These are phyloP conservation scores for Debaryomycetaceae sp. DNA, from an alignment of 1,139 yeast genomes.

Conservation along the genomic window DNA sequence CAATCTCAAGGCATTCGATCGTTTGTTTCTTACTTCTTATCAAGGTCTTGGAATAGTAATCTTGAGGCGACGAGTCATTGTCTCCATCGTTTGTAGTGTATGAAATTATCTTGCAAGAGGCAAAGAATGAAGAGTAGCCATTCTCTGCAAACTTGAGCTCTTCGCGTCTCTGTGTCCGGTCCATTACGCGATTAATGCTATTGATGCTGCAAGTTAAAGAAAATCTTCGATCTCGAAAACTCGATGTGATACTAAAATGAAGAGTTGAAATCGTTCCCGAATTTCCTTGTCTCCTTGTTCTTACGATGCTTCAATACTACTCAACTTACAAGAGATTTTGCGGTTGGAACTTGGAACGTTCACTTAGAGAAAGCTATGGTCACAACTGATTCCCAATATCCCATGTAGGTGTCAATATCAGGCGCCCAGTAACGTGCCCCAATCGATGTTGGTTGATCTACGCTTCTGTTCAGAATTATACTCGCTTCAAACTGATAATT, in stretches of 20 bases:
- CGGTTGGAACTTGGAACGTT: no score
- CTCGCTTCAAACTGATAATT: conserved; percentile 14
- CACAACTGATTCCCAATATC: conserved; percentile 57
- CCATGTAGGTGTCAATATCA: conserved; percentile 47
- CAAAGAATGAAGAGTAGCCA: neutral
- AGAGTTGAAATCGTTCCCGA: no score
- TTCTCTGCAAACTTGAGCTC: neutral
- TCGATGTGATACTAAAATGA: no score
- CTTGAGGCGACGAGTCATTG: neutral
- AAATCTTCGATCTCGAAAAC: no score
- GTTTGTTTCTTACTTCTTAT: neutral
- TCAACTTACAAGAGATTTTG: no score
- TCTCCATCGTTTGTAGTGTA: neutral
- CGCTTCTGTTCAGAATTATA: conserved; percentile 34
- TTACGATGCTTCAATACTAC: no score
- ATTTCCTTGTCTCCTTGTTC: no score
- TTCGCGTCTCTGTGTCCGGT: neutral
- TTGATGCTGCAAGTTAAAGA: neutral
- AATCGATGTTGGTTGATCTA: conserved; percentile 30
- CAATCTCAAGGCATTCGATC: neutral
- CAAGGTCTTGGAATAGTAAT: neutral
- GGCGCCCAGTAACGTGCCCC: conserved; percentile 62
- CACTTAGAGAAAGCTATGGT: conserved; percentile 29
- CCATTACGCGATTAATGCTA: neutral
- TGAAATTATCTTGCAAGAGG: neutral